Base-by-base conservation (phyloP, 805 yeast species). In the Candida nonsorbophila region DNA sequence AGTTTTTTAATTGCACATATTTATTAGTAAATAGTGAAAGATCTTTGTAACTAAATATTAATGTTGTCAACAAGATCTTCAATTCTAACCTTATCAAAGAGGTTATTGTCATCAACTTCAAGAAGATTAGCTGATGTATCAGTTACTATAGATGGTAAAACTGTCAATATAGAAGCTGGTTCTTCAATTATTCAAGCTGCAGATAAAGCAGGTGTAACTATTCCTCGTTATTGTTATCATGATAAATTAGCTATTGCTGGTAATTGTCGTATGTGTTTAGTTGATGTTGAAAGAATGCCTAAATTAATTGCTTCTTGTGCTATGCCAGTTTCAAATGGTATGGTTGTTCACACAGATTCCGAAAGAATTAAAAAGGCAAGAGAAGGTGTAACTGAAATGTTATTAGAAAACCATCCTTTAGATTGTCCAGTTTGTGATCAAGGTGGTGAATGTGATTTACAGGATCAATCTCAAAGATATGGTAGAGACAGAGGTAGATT, bases 341-440 rank as follows among this genome's bases (percentile, higher is more conserved):
- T 84, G 94, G 86, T 83, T 22, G 87, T 84, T 30, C 75, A 78
- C 51, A 84, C 95, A 28, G 73, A 79, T 53, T 64, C 80, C 22
- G 90, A 81, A 44, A 75, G 85, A 51, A 84, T 83, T 40, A 79
- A 74, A 57, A 77, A 80, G 57, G 85, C 88, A 25, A 74, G 94
- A 53, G 95, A 84, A 60, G 90, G 90, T 53, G 92, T 84, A 45
- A 85, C 94, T 24, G 95, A 85, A 61, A 82, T 84, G 79, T 63
- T 84, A 38, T 70, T 84, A 41, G 85, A 84, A 44, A 85, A 85
- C 68, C 95, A 84, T 65, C 95, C 95, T 14, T 70, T 84, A 51
- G 95, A 85, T 64, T 84, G 94, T 62, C 95, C 94, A 14, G 81
- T 84, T 32, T 84, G 95, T 60, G 95, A 84, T 62, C 95, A 84